Base-by-base conservation (phyloP, 2,329 filamentous ascomycete species). In the Escovopsis sp. region DNA sequence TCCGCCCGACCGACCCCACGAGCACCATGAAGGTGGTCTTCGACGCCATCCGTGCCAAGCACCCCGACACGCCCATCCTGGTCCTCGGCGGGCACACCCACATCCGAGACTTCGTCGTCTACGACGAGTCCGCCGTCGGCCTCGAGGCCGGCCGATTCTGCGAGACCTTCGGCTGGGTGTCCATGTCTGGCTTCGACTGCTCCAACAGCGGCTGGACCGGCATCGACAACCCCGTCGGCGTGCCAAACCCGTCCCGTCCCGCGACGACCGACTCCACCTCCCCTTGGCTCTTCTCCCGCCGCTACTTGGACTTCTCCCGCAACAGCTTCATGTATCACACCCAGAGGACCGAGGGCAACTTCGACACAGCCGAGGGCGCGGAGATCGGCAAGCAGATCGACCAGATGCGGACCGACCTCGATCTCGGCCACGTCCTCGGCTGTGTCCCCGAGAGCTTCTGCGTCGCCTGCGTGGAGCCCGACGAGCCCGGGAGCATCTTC, bases 221-320 rank as follows among this genome's bases (percentile, higher is more conserved):
- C 8, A 48, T 53, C 27, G 39, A 50, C 12, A 59, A 61, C 13
- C 61, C 63, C 6, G 50, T 45, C 33, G 62, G 62, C 15, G 61
- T 65, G 12, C 50, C 56, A 9, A 59, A 63, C 31, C 62, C 63
- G 4, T 55, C 52, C 5, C 65, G 64, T 24, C 64, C 60, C 39
- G 67, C 65, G 2, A 56, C 50, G 2, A 47, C 53, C 5, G 60
- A 55, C 40, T 58, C 59, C 9, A 61, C 56, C 2, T 57, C 66
- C 7, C 60, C 60, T 35, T 62, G 61, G 43, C 49, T 57, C 8
- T 79, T 72, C 51, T 69, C 71, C 4, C 70, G 78, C 7, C 68
- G 77, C 20, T 82, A 81, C 51, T 64, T 83, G 9, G 79, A 83
- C 58, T 82, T 76, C 71, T 82, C 81, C 55, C 68, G 75, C 5